Base-by-base conservation (phyloP, 2,329 filamentous ascomycete species). In the Fragosphaeria purpurea region DNA sequence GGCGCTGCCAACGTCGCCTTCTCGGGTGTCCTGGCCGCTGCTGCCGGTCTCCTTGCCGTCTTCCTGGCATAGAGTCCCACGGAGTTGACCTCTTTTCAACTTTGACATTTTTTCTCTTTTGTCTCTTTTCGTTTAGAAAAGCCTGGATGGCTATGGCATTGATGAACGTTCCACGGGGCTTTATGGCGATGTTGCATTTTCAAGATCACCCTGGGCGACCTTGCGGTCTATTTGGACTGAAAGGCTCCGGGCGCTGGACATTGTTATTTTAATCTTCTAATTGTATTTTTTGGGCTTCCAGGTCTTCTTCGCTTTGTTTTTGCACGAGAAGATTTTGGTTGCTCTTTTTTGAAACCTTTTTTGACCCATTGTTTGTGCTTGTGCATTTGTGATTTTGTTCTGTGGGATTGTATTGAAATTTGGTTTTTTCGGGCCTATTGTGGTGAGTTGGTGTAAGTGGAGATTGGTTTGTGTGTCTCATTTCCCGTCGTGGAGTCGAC, bases 11-110 rank as follows among this genome's bases (percentile, higher is more conserved):
- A 71, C 61, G 63, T 80, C 60, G 69, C 70, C 55, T 74, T 72
- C 70, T 79, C 76, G 55, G 71, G 70, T 62, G 55, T 73, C 61
- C 66, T 79, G 62, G 77, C 77, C 64, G 76, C 71, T 57, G 70
- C 67, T 46, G 77, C 73, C 66, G 77, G 75, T 68, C 63, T 76
- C 50, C 71, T 68, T 55, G 77, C 75, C 62, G 66, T 77, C 62
- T 60, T 74, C 68, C 66, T 81, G 61, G 73, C 72, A 65, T 80
- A 80, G 75, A 57, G 51, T 22, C 22, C 22, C 22, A 22, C 22
- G 22, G 22, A 22, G 22, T 22, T 22, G 22, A 53, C 46, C 34
- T 45, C 37, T 30, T 42, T 43, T 41, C 44, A 32, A 38, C 35
- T 37, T 45, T 33, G 12, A 34, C 41, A 30, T 37, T 47, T 41